Base-by-base conservation (phyloP, 75 land plant species). In the Gnetum montanum region DNA sequence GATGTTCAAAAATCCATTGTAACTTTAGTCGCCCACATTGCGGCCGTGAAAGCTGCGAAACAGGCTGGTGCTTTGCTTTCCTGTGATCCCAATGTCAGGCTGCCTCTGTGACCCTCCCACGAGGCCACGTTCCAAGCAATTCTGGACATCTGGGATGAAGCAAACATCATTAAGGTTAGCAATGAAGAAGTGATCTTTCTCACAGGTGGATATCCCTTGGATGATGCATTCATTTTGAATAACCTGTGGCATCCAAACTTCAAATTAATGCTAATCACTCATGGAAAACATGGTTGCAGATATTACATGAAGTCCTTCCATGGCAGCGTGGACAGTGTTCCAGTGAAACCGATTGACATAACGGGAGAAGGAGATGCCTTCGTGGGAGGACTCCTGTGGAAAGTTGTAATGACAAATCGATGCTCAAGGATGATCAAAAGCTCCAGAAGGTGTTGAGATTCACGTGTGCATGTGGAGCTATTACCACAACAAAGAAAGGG, bases 21-120 rank as follows among this genome's bases (percentile, higher is more conserved):
- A n/a, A n/a, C n/a, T n/a, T n/a, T n/a, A n/a, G n/a, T n/a, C n/a
- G 87, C 92, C 15, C 96, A 90, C 54, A 41, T 83, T 46, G 84
- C 83, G 22, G 96, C 96, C 30, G 71, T 77, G 49, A 74, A 77
- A 57, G 63, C 68, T 47, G 96, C 96, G 59, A 90, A 77, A 53
- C 79, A 86, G 36, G 84, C 87, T 66, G 96, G 88, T 37, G 76
- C 65, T 16, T 33, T 90, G 31, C 61, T 90, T 10, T 90, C 95
- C 1, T 89, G 86, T 72, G 95, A 89, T 48, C 95, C 95, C n/a
- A 89, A 89, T 60, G 59, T 89, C 33, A 80, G 96, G 59, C 79
- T 90, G 58, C 96, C 96, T 7, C 59, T 90, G 36, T 90, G 96
- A 92, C 76, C 84, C 18, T 90, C 92, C 23, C 70, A 77, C 28